A percentile compares a stretch with the other conserved stretches of the same genome.
Conservation (phyloP, 148 eudicot genomes). For the Rheum nobile region DNA sequence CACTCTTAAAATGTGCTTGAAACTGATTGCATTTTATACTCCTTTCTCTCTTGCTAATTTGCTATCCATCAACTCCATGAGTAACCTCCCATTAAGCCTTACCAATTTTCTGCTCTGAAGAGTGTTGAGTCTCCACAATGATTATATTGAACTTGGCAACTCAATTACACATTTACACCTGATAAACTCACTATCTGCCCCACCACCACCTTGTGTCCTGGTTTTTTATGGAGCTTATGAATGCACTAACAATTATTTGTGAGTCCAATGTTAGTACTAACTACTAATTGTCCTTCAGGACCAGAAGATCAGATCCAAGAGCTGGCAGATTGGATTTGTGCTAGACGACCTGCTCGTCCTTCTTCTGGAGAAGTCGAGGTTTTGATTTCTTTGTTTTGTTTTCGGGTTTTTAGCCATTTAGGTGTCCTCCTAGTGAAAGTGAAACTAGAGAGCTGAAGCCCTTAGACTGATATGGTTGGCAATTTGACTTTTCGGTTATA, state of each 20-base stretch:
- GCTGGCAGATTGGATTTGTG: constrained; percentile 73
- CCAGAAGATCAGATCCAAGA: constrained; percentile 50
- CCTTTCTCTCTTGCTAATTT: neutral
- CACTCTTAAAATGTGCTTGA: neutral
- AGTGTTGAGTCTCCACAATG: neutral
- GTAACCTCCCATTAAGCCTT: neutral
- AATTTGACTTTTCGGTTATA: too few species aligned
- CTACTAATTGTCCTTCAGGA: constrained; percentile 36
- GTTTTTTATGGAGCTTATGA: neutral
- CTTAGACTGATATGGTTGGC: too few species aligned
- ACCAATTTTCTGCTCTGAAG: neutral
- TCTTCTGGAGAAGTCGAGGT: constrained; percentile 36
- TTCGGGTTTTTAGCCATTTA: too few species aligned
- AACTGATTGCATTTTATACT: neutral
- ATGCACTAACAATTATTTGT: neutral
- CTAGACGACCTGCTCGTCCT: constrained; percentile 32
- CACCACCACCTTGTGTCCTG: neutral
- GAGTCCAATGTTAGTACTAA: neutral
- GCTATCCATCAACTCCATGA: neutral
- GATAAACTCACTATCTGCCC: too few species aligned
- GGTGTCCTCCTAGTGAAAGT: too few species aligned
- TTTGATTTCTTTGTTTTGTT: constrained; percentile 1
- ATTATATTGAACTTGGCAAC: too few species aligned
- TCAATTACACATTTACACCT: neutral
- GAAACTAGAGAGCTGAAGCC: too few species aligned